Evolutionary conservation across 208 protist genomes (phyloP).

Genomic region (Phytomonas sp.): DNA sequence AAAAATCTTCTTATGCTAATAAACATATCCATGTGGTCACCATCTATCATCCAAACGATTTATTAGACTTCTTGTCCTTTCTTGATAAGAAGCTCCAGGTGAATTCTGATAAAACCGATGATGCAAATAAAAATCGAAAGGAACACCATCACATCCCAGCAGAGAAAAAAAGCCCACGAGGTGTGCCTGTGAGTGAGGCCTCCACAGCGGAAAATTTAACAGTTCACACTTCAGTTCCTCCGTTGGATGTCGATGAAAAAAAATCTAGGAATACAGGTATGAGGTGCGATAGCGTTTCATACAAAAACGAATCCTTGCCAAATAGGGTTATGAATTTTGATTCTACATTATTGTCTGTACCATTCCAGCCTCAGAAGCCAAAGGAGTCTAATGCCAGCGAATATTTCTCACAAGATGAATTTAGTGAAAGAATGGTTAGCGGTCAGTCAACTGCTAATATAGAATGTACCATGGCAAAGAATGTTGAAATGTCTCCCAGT

Average conservation of each 20-base stretch:
- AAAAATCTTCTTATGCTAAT: slow-evolving; percentile 11
- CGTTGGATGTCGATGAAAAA: background rate
- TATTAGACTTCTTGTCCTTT: slow-evolving; percentile 21
- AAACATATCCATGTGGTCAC: slow-evolving; percentile 22
- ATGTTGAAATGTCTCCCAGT: background rate
- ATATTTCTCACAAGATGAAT: background rate
- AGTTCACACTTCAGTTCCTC: background rate
- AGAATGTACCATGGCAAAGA: background rate
- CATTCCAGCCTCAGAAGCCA: background rate
- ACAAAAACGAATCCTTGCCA: background rate
- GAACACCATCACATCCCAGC: background rate
- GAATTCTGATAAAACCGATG: background rate
- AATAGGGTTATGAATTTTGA: background rate
- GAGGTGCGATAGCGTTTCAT: background rate
- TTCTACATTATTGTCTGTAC: background rate
- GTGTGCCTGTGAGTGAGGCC: background rate
- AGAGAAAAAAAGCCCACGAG: background rate
- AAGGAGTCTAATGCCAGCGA: background rate
- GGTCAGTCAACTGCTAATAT: background rate
- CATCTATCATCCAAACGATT: slow-evolving; percentile 24
- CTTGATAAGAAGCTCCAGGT: slow-evolving; percentile 4
- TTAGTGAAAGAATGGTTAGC: background rate
- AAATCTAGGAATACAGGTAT: background rate
- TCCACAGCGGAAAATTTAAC: background rate
- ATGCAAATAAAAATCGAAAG: background rate